Evolutionary conservation across 225 moss, liverwort and hornwort genomes (phyloP), one percentile per base, ranked within the genome.

Genomic region (Sphagnum contortum): DNA sequence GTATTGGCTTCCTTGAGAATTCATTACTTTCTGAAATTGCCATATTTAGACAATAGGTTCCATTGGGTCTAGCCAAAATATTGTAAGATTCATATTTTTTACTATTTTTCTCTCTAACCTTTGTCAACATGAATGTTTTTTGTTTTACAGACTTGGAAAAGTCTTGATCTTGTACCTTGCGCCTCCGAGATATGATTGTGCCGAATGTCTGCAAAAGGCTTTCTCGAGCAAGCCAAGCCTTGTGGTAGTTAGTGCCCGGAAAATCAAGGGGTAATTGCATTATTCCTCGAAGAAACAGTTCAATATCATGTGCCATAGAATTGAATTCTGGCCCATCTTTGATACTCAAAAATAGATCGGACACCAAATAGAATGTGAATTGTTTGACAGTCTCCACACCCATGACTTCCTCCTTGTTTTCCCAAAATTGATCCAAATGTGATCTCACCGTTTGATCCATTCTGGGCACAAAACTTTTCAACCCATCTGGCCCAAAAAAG

Each of bases 381-480:
- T 63, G 9, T 9, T 59, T 12, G n/a, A 47, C 10, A 12, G 9
- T 48, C 9, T 8, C 4, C n/a, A 6, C 62, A 6, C 47, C 47
- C 46, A 12, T 9, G 5, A 63, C 12, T 48, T 63, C 47, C 2
- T 63, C 12, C 48, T 6, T 48, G 6, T 48, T 48, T 4, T 63
- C 62, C 62, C 62, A 63, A 47, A 46, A 47, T 48, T 48, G 46
- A 9, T 7, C 48, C 11, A 63, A 48, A 63, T 63, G 62, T 3
- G 7, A 45, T 63, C 47, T n/a, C 8, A 48, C 62, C 48, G 48
- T 63, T 48, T 47, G 46, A 48, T 12, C 4, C 45, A 63, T 63
- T 48, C 48, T 46, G 3, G 62, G 62, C 9, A 63, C 48, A 48
- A 63, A 63, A 12, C 62, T 63, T n/a, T 48, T 8, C 62, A 63